A percentile compares a stretch with the other conserved stretches of the same genome.
Conservation (phyloP, 2,329 filamentous ascomycete species). For the Fusarium circinatum region DNA sequence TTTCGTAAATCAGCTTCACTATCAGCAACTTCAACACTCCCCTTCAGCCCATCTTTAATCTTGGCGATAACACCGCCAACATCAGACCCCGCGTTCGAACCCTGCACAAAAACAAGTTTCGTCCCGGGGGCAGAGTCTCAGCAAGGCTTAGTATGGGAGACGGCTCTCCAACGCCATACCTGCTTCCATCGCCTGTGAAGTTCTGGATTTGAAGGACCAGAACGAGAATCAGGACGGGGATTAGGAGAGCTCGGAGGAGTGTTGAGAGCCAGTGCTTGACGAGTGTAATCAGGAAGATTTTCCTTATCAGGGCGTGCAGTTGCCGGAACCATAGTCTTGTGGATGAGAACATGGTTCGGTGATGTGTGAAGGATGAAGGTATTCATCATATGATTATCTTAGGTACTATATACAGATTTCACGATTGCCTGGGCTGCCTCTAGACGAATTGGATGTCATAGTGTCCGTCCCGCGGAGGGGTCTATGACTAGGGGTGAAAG, state of each 20-base stretch:
- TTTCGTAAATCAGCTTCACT: background rate
- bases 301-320: constrained; percentile 1
- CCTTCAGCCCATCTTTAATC: background rate
- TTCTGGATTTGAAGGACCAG: constrained; percentile 12
- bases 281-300: constrained; percentile 2
- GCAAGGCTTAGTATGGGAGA: background rate
- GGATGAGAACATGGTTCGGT: background rate
- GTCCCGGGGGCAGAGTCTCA: background rate
- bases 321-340: constrained; percentile 4
- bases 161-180: constrained; percentile 10
- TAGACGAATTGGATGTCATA: background rate
- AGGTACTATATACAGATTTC: background rate
- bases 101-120: background rate
- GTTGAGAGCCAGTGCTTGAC: constrained; percentile 7
- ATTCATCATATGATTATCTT: background rate
- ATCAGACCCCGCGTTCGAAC: background rate
- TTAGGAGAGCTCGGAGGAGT: background rate
- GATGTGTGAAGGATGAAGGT: background rate
- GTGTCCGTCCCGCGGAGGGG: background rate
- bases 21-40: background rate
- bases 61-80: background rate
- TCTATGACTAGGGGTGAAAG: background rate
- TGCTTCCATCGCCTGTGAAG: constrained; percentile 9
- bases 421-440: background rate
- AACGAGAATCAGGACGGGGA: constrained; percentile 3